Evolutionary conservation across 208 protist species (phyloP).

Genomic region (Jaenimonas drosophilae): DNA sequence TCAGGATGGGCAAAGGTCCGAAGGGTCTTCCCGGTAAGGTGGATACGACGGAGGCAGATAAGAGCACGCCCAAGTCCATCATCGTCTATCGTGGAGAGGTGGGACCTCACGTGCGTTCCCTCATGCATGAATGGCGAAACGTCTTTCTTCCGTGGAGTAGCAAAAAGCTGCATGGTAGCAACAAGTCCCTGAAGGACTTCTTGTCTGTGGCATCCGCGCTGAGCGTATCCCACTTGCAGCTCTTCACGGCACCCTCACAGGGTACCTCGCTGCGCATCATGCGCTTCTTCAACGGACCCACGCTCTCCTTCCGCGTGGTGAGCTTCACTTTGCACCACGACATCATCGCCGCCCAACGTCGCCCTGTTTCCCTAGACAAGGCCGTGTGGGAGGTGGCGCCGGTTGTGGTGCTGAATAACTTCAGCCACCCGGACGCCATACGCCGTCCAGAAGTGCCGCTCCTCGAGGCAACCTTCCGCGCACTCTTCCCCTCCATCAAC

Average conservation of each 20-base stretch:
- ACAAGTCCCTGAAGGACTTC: constrained; percentile 87
- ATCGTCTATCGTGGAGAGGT: constrained; percentile 88
- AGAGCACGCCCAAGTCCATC: constrained; percentile 83
- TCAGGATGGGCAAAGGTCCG: too few species aligned
- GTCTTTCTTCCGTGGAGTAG: constrained; percentile 88
- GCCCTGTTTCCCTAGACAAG: constrained; percentile 34
- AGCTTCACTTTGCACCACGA: constrained; percentile 84
- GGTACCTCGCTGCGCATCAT: constrained; percentile 86
- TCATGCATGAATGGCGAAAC: constrained; percentile 88
- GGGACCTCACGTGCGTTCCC: constrained; percentile 51
- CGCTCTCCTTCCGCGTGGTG: constrained; percentile 79
- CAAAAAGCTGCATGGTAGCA: constrained; percentile 81
- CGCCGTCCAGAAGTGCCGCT: constrained; percentile 63
- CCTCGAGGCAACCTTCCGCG: constrained; percentile 77
- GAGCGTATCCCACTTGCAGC: constrained; percentile 78
- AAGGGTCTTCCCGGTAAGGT: constrained; percentile 55
- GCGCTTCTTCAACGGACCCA: constrained; percentile 86
- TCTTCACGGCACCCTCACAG: constrained; percentile 73
- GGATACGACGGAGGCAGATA: constrained; percentile 84
- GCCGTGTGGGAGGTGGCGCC: constrained; percentile 77
- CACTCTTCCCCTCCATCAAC: constrained; percentile 75
- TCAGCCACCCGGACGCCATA: constrained; percentile 60
- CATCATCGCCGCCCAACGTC: constrained; percentile 64
- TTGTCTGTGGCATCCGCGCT: constrained; percentile 67
- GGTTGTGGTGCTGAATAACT: constrained; percentile 90